Conservation (phyloP, 805 yeast genomes). For the Saturnispora quitensis region DNA sequence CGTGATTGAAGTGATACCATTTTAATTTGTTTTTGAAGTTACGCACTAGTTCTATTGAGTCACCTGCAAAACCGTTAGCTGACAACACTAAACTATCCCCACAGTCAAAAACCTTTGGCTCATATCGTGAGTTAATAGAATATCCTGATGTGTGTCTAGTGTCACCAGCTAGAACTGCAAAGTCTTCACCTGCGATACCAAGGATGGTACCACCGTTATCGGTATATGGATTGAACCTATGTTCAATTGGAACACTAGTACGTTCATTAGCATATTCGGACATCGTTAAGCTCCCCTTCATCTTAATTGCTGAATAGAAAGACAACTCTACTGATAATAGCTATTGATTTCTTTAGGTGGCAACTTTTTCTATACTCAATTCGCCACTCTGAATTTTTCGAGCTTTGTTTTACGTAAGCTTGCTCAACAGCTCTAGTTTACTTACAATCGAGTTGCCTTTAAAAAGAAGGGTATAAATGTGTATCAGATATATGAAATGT, state of each 20-base stretch:
- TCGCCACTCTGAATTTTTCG: not conserved
- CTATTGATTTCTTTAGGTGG: not conserved
- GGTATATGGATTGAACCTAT: slow-evolving; percentile 84
- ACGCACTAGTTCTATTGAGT: slow-evolving; percentile 76
- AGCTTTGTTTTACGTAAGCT: not conserved
- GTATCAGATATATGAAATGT: not conserved
- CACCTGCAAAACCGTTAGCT: slow-evolving; percentile 96
- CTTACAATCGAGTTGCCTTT: not conserved
- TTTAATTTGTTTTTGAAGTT: slow-evolving; percentile 60
- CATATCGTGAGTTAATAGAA: slow-evolving; percentile 85
- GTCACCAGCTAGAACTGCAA: slow-evolving; percentile 95
- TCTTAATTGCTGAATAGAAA: not conserved
- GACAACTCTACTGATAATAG: not conserved
- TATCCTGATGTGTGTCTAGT: slow-evolving; percentile 96
- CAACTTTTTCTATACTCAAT: not conserved
- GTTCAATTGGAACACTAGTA: slow-evolving; percentile 65
- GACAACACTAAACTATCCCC: slow-evolving; percentile 84
- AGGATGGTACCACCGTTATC: slow-evolving; percentile 96
- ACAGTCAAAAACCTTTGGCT: slow-evolving; percentile 79
- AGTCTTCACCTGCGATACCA: slow-evolving; percentile 97
- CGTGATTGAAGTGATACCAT: slow-evolving; percentile 91
- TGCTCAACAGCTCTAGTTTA: not conserved
- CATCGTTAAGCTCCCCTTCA: slow-evolving; percentile 1
- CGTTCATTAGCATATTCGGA: slow-evolving; percentile 55
- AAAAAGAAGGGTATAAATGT: not conserved